Evolutionary conservation across 179 eudicot species (phyloP).

Genomic region (Actinidia arguta): DNA sequence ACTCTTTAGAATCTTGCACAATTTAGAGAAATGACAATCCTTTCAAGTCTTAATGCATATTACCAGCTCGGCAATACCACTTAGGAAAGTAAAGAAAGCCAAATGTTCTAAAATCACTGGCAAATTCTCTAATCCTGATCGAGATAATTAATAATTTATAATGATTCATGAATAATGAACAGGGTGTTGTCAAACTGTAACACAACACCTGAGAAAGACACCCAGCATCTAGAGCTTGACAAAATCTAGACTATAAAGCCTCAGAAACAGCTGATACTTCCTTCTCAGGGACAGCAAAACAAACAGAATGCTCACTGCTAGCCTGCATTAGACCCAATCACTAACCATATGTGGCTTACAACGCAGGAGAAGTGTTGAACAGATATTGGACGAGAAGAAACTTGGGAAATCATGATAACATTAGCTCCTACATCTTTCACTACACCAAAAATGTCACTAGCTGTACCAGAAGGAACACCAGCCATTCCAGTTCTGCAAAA

Average conservation of each 20-base stretch:
- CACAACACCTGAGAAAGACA: constrained; percentile 91
- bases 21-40: no score
- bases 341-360: constrained; percentile 10
- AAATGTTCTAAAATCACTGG: constrained; percentile 5
- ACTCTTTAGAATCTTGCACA: no score
- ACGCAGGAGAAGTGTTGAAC: background rate
- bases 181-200: background rate
- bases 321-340: constrained; percentile 58
- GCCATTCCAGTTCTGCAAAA: constrained; percentile 96
- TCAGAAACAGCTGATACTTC: constrained; percentile 92
- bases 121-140: background rate
- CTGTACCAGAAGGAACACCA: constrained; percentile 99
- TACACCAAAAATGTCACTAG: constrained; percentile 87
- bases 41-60: background rate
- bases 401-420: constrained; percentile 99
- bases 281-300: constrained; percentile 98
- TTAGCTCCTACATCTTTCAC: constrained; percentile 99
- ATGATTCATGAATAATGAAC: background rate
- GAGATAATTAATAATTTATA: background rate
- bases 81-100: background rate
- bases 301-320: constrained; percentile 99
- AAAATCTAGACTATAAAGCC: constrained; percentile 84
- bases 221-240: constrained; percentile 92
- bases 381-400: constrained; percentile 23
- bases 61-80: background rate